Percentiles rank a stretch among this genome's conserved stretches.
phyloP scores from a whole-genome alignment of 176 grass and related monocot genomes.

The Chrysopogon serrulatus region DNA sequence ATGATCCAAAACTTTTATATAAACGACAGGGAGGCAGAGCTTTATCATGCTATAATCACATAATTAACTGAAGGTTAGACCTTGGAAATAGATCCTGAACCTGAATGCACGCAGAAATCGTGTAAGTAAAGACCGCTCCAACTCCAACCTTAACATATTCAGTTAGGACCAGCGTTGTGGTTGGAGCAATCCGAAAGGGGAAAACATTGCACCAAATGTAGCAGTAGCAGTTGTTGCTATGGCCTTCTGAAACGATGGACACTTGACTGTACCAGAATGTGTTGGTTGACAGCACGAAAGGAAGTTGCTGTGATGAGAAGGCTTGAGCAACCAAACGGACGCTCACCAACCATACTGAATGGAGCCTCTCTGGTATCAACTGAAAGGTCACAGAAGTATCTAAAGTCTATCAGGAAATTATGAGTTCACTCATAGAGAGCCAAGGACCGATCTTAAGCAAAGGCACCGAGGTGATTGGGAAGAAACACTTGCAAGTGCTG shows the following conservation, averaged over 20 bases:
- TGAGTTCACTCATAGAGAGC: neutral
- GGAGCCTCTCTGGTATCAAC: constrained; percentile 9
- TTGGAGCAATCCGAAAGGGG: neutral
- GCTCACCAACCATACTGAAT: constrained; percentile 3
- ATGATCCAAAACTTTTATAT: neutral
- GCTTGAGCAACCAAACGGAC: neutral
- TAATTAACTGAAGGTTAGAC: neutral
- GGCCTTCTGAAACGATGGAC: neutral
- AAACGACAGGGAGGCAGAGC: neutral
- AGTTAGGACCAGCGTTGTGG: neutral
- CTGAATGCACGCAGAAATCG: neutral
- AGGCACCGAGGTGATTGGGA: neutral
- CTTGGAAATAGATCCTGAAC: neutral
- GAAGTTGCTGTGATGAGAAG: constrained; percentile 6
- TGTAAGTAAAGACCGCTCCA: neutral
- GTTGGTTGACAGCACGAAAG: neutral
- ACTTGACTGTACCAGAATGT: neutral
- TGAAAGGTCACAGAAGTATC: neutral
- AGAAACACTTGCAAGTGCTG: neutral
- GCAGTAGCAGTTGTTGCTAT: constrained; percentile 3
- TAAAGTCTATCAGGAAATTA: neutral
- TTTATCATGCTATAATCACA: neutral
- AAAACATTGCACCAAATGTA: neutral
- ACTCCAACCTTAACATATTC: neutral
- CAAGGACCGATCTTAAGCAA: neutral